These are phyloP conservation scores for Candida ulmi DNA, from an alignment of 805 yeast genomes.

Conservation along the genomic window DNA sequence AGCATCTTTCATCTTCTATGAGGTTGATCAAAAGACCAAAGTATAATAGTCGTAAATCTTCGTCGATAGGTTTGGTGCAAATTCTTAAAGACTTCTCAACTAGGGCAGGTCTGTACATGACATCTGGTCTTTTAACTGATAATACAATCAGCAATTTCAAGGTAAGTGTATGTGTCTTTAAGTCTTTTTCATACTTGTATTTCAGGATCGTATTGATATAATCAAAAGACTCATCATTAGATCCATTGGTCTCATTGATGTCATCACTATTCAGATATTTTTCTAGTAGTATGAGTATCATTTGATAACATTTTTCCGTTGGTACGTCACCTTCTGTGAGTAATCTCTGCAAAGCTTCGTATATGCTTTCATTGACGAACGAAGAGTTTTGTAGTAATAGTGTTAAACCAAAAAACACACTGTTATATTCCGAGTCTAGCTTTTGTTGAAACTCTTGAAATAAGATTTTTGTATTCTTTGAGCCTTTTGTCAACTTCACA, in stretches of 20 bases:
- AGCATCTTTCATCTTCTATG: slow-evolving; percentile 9
- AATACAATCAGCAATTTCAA: slow-evolving; percentile 16
- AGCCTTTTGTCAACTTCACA: background rate
- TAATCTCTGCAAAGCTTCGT: background rate
- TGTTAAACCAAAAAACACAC: slow-evolving; percentile 10
- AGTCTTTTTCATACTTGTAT: background rate
- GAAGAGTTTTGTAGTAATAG: slow-evolving; percentile 10
- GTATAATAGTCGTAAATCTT: slow-evolving; percentile 13
- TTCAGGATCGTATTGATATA: background rate
- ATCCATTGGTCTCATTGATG: too few relatives aligned
- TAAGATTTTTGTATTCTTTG: slow-evolving; percentile 4
- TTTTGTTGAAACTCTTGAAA: slow-evolving; percentile 8
- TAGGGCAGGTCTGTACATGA: slow-evolving; percentile 1
- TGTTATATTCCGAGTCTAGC: slow-evolving; percentile 5
- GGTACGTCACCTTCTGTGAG: background rate
- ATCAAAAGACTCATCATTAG: background rate
- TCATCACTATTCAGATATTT: slow-evolving; percentile 1
- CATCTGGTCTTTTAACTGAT: slow-evolving; percentile 7
- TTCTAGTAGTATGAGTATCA: slow-evolving; percentile 13
- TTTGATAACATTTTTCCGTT: slow-evolving; percentile 7
- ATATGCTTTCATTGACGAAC: background rate
- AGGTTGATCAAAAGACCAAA: slow-evolving; percentile 20
- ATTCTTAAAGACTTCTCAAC: background rate
- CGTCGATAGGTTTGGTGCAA: background rate
- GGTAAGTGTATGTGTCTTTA: background rate